phyloP scores from a whole-genome alignment of 2,329 filamentous ascomycete species.

The Calycina herbarum region DNA sequence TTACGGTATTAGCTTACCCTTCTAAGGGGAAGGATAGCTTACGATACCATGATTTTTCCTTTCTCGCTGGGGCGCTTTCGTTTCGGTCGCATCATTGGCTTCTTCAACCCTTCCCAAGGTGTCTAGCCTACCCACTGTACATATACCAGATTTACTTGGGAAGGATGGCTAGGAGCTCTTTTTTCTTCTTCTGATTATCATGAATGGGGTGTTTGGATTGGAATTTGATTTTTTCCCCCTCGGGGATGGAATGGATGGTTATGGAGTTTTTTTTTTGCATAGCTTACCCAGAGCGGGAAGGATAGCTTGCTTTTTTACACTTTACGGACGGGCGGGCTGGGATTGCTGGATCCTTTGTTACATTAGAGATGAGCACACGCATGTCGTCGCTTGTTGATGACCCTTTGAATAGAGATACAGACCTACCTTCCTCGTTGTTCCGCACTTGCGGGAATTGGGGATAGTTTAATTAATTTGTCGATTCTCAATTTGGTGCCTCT shows the following conservation, averaged over 20 bases:
- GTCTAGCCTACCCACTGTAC: conserved; percentile 28
- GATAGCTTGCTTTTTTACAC: conserved; percentile 23
- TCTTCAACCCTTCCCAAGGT: not conserved
- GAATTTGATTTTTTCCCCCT: not conserved
- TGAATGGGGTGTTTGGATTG: not conserved
- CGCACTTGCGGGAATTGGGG: too few species aligned
- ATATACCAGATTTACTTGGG: conserved; percentile 19
- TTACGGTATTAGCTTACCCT: conserved; percentile 31
- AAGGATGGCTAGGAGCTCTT: conserved; percentile 31
- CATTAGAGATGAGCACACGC: too few species aligned
- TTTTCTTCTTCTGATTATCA: conserved; percentile 9
- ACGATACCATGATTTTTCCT: conserved; percentile 11
- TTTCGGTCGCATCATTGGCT: conserved; percentile 4
- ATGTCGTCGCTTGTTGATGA: too few species aligned
- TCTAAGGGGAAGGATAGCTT: conserved; percentile 30
- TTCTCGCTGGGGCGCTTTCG: not conserved
- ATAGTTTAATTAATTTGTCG: too few species aligned
- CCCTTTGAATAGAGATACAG: too few species aligned
- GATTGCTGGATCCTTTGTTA: not conserved
- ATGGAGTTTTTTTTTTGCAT: conserved; percentile 17
- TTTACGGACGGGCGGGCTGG: too few species aligned
- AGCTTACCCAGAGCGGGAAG: conserved; percentile 32
- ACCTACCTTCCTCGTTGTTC: too few species aligned
- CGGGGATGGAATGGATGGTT: not conserved
- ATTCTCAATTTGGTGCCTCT: too few species aligned